phyloP scores from a whole-genome alignment of 2,329 filamentous ascomycete genomes.

The Aspergillus ustus region DNA sequence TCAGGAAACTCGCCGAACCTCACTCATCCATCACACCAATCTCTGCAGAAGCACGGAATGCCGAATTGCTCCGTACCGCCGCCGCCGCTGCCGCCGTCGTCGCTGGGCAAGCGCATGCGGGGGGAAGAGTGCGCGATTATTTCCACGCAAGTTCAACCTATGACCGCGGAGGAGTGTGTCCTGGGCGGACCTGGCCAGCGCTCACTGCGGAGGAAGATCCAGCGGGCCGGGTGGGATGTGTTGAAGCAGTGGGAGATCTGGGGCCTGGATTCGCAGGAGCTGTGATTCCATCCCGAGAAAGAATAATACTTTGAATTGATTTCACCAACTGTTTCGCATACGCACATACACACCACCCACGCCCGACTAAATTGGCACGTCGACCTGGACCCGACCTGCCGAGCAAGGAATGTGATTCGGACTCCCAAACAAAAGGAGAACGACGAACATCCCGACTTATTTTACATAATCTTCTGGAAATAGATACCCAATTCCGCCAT shows the following conservation, averaged over 20 bases:
- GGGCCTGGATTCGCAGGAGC: constrained; percentile 47
- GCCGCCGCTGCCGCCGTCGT: constrained; percentile 21
- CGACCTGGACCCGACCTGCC: no score
- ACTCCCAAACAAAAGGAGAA: no score
- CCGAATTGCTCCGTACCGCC: constrained; percentile 1
- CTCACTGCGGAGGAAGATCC: constrained; percentile 39
- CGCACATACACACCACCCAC: no score
- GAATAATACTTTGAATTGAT: no score
- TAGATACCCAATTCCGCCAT: neutral
- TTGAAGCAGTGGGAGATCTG: constrained; percentile 51
- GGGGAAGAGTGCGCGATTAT: constrained; percentile 16
- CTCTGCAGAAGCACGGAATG: neutral
- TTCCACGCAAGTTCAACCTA: constrained; percentile 1
- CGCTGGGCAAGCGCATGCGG: constrained; percentile 29
- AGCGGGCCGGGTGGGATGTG: constrained; percentile 46
- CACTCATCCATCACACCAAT: neutral
- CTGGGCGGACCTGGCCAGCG: constrained; percentile 26
- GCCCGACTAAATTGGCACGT: no score
- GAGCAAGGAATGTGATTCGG: no score
- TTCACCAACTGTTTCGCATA: no score
- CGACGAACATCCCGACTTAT: no score
- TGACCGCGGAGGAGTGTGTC: constrained; percentile 6
- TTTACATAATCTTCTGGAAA: no score
- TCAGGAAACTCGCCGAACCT: neutral
- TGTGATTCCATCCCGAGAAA: constrained; percentile 23